Evolutionary conservation across 768 basidiomycete species (phyloP).

Genomic region (Xerocomus spinulosus): DNA sequence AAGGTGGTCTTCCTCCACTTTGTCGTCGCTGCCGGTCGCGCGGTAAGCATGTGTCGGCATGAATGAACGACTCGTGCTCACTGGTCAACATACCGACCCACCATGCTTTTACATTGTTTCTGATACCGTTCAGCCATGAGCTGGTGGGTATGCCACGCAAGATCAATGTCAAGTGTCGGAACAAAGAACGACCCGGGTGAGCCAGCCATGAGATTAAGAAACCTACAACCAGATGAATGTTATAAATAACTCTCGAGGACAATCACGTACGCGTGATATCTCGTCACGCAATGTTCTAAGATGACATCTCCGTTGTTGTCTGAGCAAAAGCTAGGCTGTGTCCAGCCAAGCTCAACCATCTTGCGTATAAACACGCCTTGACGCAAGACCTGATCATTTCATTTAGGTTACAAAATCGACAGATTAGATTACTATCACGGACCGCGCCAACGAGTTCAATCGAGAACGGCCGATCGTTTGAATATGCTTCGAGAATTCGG

Average conservation of each 20-base stretch:
- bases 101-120: no score
- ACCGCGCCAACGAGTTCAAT: constrained; percentile 55
- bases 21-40: no score
- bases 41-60: no score
- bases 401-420: background rate
- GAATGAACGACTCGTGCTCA: no score
- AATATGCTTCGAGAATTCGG: constrained; percentile 45
- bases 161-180: constrained; percentile 65
- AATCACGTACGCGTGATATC: constrained; percentile 50
- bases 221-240: constrained; percentile 20
- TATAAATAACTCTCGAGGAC: background rate
- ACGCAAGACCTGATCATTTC: constrained; percentile 40
- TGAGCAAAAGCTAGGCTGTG: constrained; percentile 36
- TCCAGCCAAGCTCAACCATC: constrained; percentile 53
- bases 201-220: constrained; percentile 49
- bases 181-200: constrained; percentile 44
- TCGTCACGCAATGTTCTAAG: constrained; percentile 45
- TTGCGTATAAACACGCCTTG: constrained; percentile 53
- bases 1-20: constrained; percentile 43
- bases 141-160: constrained; percentile 72
- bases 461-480: constrained; percentile 47
- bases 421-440: constrained; percentile 1
- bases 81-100: no score
- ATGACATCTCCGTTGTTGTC: constrained; percentile 36
- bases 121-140: no score